These are phyloP conservation scores for Aspergillus chevalieri DNA, from an alignment of 2,329 filamentous ascomycete genomes.

Conservation along the genomic window DNA sequence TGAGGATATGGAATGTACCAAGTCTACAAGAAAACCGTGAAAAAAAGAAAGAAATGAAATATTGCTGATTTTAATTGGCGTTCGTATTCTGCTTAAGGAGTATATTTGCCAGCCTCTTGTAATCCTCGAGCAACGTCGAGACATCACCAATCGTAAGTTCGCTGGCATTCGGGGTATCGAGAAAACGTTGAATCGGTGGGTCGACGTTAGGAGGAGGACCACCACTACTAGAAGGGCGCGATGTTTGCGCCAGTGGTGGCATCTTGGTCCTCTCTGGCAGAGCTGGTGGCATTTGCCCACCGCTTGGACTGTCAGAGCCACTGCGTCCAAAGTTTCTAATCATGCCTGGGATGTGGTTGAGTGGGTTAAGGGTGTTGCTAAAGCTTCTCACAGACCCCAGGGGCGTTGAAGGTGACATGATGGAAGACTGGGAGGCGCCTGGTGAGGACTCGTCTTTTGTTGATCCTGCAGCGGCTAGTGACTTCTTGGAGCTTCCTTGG, in stretches of 20 bases:
- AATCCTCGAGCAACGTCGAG: slow-evolving; percentile 64
- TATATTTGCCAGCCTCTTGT: slow-evolving; percentile 62
- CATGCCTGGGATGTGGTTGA: slow-evolving; percentile 70
- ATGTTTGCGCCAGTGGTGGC: slow-evolving; percentile 12
- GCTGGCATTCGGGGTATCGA: slow-evolving; percentile 63
- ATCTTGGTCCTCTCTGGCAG: slow-evolving; percentile 34
- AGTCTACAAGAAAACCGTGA: neutral
- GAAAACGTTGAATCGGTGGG: slow-evolving; percentile 65
- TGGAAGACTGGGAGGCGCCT: slow-evolving; percentile 12
- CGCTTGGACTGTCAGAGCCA: slow-evolving; percentile 37
- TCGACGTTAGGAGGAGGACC: slow-evolving; percentile 23
- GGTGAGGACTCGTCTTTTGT: slow-evolving; percentile 16
- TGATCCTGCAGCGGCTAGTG: slow-evolving; percentile 15
- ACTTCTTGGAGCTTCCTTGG: slow-evolving; percentile 38
- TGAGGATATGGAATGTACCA: neutral
- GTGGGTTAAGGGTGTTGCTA: slow-evolving; percentile 73
- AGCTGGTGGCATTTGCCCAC: slow-evolving; percentile 37
- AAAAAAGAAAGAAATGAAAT: neutral
- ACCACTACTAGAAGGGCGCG: slow-evolving; percentile 7
- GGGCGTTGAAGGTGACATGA: slow-evolving; percentile 45
- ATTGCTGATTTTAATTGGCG: slow-evolving; percentile 8
- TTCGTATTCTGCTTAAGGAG: slow-evolving; percentile 46
- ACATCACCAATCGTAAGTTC: slow-evolving; percentile 71
- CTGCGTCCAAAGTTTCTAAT: slow-evolving; percentile 66
- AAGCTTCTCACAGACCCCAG: slow-evolving; percentile 78